These are phyloP conservation scores for Debaryomycetaceae sp. DNA, from an alignment of 1,139 yeast genomes.

Conservation along the genomic window DNA sequence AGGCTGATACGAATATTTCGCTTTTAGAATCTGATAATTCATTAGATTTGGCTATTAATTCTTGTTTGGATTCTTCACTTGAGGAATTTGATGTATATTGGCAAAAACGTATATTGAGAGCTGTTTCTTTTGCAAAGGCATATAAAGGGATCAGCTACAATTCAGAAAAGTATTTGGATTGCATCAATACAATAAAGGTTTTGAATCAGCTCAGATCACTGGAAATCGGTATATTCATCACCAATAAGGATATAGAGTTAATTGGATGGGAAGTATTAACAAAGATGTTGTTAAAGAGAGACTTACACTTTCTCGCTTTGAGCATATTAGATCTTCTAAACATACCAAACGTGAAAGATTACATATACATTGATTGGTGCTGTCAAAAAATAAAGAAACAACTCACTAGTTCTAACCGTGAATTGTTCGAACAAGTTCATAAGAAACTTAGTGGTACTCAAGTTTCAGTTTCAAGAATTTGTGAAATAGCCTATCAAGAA, in stretches of 20 bases:
- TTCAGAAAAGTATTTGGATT: constrained; percentile 58
- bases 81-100: constrained; percentile 73
- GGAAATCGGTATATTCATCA: constrained; percentile 67
- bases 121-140: constrained; percentile 86
- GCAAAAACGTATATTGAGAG: constrained; percentile 77
- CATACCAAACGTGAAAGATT: constrained; percentile 45
- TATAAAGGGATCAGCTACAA: constrained; percentile 49
- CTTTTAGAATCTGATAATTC: constrained; percentile 55
- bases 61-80: constrained; percentile 71
- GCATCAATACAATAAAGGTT: constrained; percentile 60
- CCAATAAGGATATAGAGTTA: constrained; percentile 49
- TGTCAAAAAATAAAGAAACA: constrained; percentile 62
- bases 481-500: constrained; percentile 74
- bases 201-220: constrained; percentile 64
- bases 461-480: constrained; percentile 61
- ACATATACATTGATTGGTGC: constrained; percentile 79
- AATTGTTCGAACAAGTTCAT: constrained; percentile 50
- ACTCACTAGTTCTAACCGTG: constrained; percentile 53
- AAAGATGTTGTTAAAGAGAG: constrained; percentile 56
- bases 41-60: constrained; percentile 61
- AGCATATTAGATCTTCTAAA: constrained; percentile 54
- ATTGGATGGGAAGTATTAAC: constrained; percentile 57
- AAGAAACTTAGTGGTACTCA: constrained; percentile 33
- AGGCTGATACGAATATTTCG: constrained; percentile 71
- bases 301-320: constrained; percentile 61